Evolutionary conservation across 352 stramenopile genomes (phyloP), one percentile per base, ranked within the genome.

Genomic region (Peronospora tabacina): DNA sequence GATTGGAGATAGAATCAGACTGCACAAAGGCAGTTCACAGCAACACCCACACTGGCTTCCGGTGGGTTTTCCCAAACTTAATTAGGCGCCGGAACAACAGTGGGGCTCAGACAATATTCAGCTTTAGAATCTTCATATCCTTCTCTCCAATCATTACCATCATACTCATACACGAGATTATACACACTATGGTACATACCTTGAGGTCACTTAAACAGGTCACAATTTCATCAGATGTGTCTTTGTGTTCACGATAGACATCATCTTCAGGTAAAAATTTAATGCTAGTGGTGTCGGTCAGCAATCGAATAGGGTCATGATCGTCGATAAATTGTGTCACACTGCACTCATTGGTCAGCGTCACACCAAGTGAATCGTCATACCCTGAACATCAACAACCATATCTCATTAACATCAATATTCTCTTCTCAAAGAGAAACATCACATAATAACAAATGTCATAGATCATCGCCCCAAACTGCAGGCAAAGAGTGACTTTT

Each of bases 221-320:
- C 5, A 75, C 56, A 32, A 97, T 71, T 47, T 97, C 90, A 7
- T 88, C 63, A 0, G 55, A 86, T 0, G 90, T 97, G 7, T 68
- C 48, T 3, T 72, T 69, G 59, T 93, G 85, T 0, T 90, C 73
- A 0, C 70, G 75, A 52, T 89, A 94, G n/a, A 90, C 74, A 30
- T 89, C 72, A 29, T 90, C 82, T 30, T 83, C 68, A 0, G 74
- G 71, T 10, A 85, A 44, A 66, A 98, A 98, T 0, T 75, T 73
- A 15, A 99, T 85, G 13, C 94, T 85, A 0, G 93, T 98, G 29
- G 87, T 90, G 43, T 97, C 87, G 3, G 89, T 97, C 10, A 99
- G 56, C 17, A 99, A 68, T 35, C 95, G 85, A 45, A 99, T 97
- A 5, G 97, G 95, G 53, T 98, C 95, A 19, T 89, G 82, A 0